A percentile compares a stretch with the other conserved stretches of the same genome.
These are phyloP conservation scores for Tetrastigma voinierianum DNA, from an alignment of 164 flowering plant species.

Conservation along the genomic window DNA sequence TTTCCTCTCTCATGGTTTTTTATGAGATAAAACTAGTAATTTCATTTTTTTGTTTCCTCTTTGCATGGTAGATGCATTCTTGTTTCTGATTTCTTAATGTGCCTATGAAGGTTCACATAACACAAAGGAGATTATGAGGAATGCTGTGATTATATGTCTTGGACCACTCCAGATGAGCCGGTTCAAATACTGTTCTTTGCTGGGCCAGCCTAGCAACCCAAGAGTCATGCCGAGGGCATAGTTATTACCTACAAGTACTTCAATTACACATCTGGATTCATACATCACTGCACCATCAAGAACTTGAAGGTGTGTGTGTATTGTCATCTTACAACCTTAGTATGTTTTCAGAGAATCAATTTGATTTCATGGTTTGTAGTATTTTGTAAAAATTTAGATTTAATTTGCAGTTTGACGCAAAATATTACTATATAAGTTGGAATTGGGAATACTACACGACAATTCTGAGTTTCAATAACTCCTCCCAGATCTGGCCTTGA, in stretches of 20 bases:
- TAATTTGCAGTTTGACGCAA: constrained; percentile 31
- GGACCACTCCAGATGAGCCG: constrained; percentile 50
- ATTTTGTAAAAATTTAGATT: neutral
- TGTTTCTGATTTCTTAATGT: neutral
- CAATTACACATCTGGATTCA: constrained; percentile 50
- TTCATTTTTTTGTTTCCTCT: neutral
- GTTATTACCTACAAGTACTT: constrained; percentile 37
- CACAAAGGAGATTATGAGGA: constrained; percentile 52
- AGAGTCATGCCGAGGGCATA: constrained; percentile 17
- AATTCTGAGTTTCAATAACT: constrained; percentile 35
- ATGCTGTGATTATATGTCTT: constrained; percentile 49
- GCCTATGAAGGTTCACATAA: constrained; percentile 43
- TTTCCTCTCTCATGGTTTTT: too few species aligned
- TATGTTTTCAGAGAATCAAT: too few species aligned
- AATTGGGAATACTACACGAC: constrained; percentile 12
- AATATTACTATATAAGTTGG: constrained; percentile 41
- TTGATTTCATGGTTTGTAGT: neutral
- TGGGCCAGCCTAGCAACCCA: constrained; percentile 36
- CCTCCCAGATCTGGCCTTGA: constrained; percentile 42
- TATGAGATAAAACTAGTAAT: too few species aligned
- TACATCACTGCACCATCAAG: constrained; percentile 51
- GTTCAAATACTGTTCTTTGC: constrained; percentile 40
- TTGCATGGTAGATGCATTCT: neutral
- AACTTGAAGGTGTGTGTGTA: constrained; percentile 49
- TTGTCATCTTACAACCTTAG: neutral